Percentiles rank a stretch among this genome's conserved stretches.
These are phyloP conservation scores for Camelina sativa DNA, from an alignment of 345 rosid species.

Conservation along the genomic window DNA sequence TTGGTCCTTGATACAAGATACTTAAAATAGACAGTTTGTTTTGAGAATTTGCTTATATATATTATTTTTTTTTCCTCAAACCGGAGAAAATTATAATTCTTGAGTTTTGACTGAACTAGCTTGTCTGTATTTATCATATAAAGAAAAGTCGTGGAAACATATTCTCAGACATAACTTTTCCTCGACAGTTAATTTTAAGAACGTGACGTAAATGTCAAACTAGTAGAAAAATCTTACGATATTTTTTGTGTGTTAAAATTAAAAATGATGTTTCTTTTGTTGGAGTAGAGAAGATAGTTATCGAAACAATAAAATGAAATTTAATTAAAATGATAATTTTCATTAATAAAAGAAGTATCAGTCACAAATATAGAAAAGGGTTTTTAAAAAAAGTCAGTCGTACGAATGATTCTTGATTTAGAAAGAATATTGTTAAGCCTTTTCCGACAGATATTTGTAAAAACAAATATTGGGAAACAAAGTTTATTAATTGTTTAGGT, in stretches of 20 bases:
- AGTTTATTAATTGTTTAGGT: too few relatives aligned
- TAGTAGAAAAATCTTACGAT: slow-evolving; percentile 18
- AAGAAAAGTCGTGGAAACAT: slow-evolving; percentile 17
- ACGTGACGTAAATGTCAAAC: slow-evolving; percentile 7
- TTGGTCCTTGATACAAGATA: not conserved
- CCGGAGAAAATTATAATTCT: slow-evolving; percentile 7
- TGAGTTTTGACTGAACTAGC: slow-evolving; percentile 20
- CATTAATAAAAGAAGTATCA: too few relatives aligned
- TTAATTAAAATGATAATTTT: too few relatives aligned
- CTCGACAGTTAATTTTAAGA: not conserved
- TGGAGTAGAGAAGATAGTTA: not conserved
- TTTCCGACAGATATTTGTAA: too few relatives aligned
- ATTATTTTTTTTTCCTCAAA: not conserved
- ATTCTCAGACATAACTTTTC: not conserved
- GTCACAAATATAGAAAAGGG: too few relatives aligned
- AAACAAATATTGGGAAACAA: too few relatives aligned
- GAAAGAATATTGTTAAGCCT: too few relatives aligned
- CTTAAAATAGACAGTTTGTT: slow-evolving; percentile 8
- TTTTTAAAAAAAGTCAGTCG: too few relatives aligned
- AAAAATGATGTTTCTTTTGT: slow-evolving; percentile 6
- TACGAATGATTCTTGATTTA: too few relatives aligned
- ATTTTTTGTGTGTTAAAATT: not conserved
- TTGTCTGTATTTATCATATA: not conserved
- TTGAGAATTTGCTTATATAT: not conserved
- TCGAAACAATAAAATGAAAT: not conserved